phyloP scores from a whole-genome alignment of 768 basidiomycete species.

The Suillus hirtellus region DNA sequence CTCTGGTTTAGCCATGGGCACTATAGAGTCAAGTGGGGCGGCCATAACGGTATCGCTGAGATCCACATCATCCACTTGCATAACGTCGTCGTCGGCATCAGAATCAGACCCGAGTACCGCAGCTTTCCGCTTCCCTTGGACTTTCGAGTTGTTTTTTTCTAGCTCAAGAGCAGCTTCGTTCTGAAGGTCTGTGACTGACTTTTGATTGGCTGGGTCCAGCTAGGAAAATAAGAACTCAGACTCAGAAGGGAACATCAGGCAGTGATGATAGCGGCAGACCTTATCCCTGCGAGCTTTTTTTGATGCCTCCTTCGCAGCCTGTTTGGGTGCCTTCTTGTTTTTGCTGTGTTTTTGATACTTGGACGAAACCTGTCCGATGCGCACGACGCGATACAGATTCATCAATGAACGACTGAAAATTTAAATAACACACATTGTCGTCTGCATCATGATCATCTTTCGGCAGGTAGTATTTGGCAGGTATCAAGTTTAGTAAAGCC shows the following conservation, averaged over 20 bases:
- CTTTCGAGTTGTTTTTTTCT: constrained; percentile 24
- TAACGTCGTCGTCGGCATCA: constrained; percentile 28
- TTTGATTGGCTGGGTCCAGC: constrained; percentile 93
- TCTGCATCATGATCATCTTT: constrained; percentile 16
- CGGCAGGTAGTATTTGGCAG: constrained; percentile 80
- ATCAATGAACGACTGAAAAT: not conserved
- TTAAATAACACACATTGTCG: constrained; percentile 16
- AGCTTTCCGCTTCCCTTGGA: constrained; percentile 54
- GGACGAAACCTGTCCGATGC: not conserved
- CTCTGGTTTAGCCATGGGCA: constrained; percentile 65
- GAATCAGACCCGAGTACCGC: constrained; percentile 29
- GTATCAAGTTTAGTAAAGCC: constrained; percentile 79
- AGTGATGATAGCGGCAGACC: constrained; percentile 40
- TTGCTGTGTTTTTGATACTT: constrained; percentile 90
- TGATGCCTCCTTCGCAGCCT: constrained; percentile 84
- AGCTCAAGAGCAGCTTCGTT: constrained; percentile 44
- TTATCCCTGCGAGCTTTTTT: constrained; percentile 89
- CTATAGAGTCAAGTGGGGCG: constrained; percentile 23
- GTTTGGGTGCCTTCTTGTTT: constrained; percentile 79
- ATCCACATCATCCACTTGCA: constrained; percentile 36
- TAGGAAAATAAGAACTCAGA: constrained; percentile 31
- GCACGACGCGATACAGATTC: not conserved
- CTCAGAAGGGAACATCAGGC: not conserved
- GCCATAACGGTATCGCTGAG: constrained; percentile 24
- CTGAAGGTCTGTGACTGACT: constrained; percentile 73